A percentile compares a stretch with the other conserved stretches of the same genome.
phyloP scores from a whole-genome alignment of 164 flowering plant genomes.

The Vitis labrusca region DNA sequence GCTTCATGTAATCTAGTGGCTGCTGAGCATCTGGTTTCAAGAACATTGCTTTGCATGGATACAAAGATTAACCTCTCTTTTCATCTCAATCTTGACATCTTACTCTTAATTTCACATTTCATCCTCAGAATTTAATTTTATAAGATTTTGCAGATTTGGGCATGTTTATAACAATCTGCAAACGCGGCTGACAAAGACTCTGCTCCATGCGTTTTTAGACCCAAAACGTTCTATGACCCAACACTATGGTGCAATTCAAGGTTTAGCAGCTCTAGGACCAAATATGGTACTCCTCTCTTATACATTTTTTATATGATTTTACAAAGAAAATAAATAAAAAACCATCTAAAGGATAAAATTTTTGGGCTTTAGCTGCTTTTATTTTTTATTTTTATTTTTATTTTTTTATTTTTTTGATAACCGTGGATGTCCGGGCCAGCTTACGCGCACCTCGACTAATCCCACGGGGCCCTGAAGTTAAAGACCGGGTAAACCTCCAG shows the following conservation, averaged over 20 bases:
- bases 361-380: not conserved
- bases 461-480: no score
- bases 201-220: conserved; percentile 86
- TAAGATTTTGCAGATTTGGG: conserved; percentile 61
- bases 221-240: conserved; percentile 78
- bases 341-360: not conserved
- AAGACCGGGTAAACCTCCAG: no score
- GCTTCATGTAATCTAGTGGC: not conserved
- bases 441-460: no score
- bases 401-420: no score
- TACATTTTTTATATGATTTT: not conserved
- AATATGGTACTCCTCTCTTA: conserved; percentile 64
- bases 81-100: not conserved
- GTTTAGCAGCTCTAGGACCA: conserved; percentile 85
- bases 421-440: no score
- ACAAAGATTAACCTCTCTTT: not conserved
- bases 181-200: conserved; percentile 81
- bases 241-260: conserved; percentile 98
- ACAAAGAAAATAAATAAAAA: not conserved
- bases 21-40: not conserved
- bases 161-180: conserved; percentile 82
- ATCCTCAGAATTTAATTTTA: not conserved
- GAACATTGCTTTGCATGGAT: not conserved
- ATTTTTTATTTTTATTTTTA: no score
- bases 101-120: conserved; percentile 1